Percentiles rank a stretch among this genome's conserved stretches.
Evolutionary conservation across 495 filamentous ascomycete genomes (phyloP).

Genomic region (Annulohypoxylon stygium): DNA sequence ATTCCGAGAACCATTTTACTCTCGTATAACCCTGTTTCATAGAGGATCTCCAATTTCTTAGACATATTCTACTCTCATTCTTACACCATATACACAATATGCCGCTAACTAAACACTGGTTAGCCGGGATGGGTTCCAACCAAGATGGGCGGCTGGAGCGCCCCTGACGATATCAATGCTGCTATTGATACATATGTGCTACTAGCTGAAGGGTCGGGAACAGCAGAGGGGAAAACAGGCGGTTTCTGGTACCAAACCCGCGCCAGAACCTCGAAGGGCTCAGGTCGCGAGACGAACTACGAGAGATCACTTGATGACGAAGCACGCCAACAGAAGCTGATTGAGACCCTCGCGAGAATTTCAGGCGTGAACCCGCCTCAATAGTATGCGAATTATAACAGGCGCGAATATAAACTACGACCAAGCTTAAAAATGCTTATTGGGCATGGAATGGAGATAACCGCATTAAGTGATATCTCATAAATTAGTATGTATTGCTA

Average conservation of each 20-base stretch:
- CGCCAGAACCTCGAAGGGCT: conserved; percentile 13
- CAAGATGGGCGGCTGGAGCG: conserved; percentile 69
- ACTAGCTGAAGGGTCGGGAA: conserved; percentile 57
- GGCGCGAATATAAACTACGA: conserved; percentile 9
- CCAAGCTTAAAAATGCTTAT: conserved; percentile 14
- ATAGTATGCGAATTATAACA: neutral
- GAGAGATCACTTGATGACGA: conserved; percentile 39
- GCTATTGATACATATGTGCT: conserved; percentile 62
- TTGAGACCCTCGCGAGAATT: conserved; percentile 30
- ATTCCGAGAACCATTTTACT: neutral
- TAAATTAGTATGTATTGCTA: neutral
- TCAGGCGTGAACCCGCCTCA: conserved; percentile 35
- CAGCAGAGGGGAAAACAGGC: conserved; percentile 42
- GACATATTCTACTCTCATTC: neutral
- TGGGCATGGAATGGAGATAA: neutral
- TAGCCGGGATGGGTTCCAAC: conserved; percentile 74
- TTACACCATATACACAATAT: neutral
- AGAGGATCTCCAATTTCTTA: neutral
- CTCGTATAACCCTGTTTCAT: neutral
- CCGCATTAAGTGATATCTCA: neutral
- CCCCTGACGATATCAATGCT: conserved; percentile 61
- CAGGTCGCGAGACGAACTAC: conserved; percentile 25
- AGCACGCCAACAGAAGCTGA: conserved; percentile 39
- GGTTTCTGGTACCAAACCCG: conserved; percentile 45
- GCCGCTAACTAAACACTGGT: neutral